Evolutionary conservation across 768 basidiomycete species (phyloP), one percentile per base, ranked within the genome.

Genomic region (Rhizopogon roseolus): DNA sequence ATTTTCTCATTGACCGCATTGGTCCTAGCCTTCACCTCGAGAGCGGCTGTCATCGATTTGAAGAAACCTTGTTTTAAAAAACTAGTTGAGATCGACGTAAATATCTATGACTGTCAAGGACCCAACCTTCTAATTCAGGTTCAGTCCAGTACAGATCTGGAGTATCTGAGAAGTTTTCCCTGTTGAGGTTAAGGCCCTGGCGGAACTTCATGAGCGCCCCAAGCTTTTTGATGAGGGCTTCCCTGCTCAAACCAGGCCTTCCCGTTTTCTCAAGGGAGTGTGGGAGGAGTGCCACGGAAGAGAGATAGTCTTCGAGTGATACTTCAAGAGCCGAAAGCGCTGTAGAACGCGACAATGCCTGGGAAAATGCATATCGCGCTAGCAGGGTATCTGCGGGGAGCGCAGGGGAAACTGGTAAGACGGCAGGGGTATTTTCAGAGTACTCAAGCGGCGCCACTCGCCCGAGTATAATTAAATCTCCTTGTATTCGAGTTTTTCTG

Each of bases 101-200:
- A 41, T n/a, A 55, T 45, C 9, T 13, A 11, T 36, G 11, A 36
- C 22, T 17, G 8, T 3, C 6, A 3, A 17, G 17, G 41, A 16
- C 81, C 34, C 56, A 36, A 85, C 90, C 77, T 74, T 98, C 95
- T 5, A 98, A 77, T 57, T 86, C 89, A 0, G 94, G 92, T 64
- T 97, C 92, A 16, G 88, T 79, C 95, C 96, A 98, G 66, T 97
- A 94, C 60, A 98, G 87, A 68, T 97, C 90, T 0, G 90, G 92
- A 1, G 86, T 84, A 62, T 95, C 93, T 44, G 85, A 84, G 62
- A 93, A 91, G 62, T 93, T 95, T 65, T 93, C 88, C 42, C 88
- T 76, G 62, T 90, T 93, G 50, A 98, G 80, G 62, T 97, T 98
- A 28, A 97, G 75, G 22, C 90, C 86, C 71, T 98, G 96, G 41